Evolutionary conservation across 768 basidiomycete genomes (phyloP).

Genomic region (Lentinula boryana): DNA sequence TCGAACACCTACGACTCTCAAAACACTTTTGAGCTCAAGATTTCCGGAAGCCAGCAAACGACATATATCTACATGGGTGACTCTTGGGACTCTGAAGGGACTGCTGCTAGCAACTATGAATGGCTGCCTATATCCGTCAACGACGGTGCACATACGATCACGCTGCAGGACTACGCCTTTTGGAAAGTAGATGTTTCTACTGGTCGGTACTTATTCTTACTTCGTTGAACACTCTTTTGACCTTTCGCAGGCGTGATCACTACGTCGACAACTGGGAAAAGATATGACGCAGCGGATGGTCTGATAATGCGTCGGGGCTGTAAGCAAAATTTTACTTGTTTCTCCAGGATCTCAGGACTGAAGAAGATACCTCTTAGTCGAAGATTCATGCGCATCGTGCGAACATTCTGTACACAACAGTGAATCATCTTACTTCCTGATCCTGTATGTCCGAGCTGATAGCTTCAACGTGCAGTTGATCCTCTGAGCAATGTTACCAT

Average conservation of each 20-base stretch:
- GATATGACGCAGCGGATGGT: neutral
- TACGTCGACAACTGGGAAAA: neutral
- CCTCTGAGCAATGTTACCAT: conserved; percentile 19
- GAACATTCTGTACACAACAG: neutral
- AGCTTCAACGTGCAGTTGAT: neutral
- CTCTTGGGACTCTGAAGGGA: conserved; percentile 3
- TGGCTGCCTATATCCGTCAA: conserved; percentile 20
- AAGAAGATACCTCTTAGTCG: neutral
- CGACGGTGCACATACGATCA: conserved; percentile 19
- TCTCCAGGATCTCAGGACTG: neutral
- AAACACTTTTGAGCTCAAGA: conserved; percentile 1
- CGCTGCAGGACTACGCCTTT: conserved; percentile 18
- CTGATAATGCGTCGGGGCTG: conserved; percentile 1
- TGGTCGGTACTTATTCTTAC: neutral
- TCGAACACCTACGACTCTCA: conserved; percentile 10
- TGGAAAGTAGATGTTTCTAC: conserved; percentile 18
- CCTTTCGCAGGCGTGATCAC: neutral
- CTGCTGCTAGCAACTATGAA: conserved; percentile 14
- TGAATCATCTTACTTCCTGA: neutral
- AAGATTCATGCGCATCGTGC: neutral
- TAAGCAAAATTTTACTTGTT: neutral
- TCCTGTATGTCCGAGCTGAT: neutral
- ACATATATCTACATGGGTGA: conserved; percentile 9
- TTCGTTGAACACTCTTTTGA: neutral
- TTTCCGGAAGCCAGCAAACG: conserved; percentile 5